Conservation (phyloP, 169 alveolate species). For the Ichthyophthirius multifiliis region DNA sequence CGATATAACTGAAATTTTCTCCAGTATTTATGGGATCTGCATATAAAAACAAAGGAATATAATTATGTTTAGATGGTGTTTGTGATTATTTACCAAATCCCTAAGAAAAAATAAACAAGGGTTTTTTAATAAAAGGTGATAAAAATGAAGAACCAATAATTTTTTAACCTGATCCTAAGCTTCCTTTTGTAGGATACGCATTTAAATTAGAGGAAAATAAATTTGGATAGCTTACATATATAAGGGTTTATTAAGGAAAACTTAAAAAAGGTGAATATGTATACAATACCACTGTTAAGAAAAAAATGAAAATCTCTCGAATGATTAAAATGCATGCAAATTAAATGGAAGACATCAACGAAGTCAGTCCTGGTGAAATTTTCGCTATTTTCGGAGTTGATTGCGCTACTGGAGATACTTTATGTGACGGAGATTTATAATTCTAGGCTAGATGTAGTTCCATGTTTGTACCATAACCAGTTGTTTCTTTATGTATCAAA, state of each 20-base stretch:
- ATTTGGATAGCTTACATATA: slow-evolving; percentile 91
- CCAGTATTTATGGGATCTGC: slow-evolving; percentile 97
- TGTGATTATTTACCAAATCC: slow-evolving; percentile 93
- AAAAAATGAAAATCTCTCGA: slow-evolving; percentile 75
- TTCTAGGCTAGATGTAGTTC: slow-evolving; percentile 53
- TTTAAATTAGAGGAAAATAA: slow-evolving; percentile 91
- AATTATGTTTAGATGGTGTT: slow-evolving; percentile 92
- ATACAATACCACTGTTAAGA: slow-evolving; percentile 70
- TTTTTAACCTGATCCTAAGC: slow-evolving; percentile 64
- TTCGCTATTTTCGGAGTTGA: slow-evolving; percentile 95
- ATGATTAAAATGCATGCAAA: slow-evolving; percentile 93
- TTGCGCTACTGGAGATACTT: slow-evolving; percentile 92
- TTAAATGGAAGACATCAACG: slow-evolving; percentile 89
- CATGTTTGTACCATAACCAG: slow-evolving; percentile 94
- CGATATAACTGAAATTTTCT: slow-evolving; percentile 67
- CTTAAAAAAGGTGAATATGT: slow-evolving; percentile 80
- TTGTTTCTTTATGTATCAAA: slow-evolving; percentile 88
- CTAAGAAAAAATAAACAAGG: slow-evolving; percentile 51
- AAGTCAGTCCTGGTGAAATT: slow-evolving; percentile 95
- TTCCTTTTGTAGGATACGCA: slow-evolving; percentile 92
- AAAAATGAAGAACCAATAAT: slow-evolving; percentile 61
- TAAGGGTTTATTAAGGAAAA: slow-evolving; percentile 85
- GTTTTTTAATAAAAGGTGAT: slow-evolving; percentile 41
- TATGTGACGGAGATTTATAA: slow-evolving; percentile 81
- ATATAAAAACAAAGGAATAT: slow-evolving; percentile 93